Evolutionary conservation across 805 yeast genomes (phyloP).

Genomic region (Candida golubevii): DNA sequence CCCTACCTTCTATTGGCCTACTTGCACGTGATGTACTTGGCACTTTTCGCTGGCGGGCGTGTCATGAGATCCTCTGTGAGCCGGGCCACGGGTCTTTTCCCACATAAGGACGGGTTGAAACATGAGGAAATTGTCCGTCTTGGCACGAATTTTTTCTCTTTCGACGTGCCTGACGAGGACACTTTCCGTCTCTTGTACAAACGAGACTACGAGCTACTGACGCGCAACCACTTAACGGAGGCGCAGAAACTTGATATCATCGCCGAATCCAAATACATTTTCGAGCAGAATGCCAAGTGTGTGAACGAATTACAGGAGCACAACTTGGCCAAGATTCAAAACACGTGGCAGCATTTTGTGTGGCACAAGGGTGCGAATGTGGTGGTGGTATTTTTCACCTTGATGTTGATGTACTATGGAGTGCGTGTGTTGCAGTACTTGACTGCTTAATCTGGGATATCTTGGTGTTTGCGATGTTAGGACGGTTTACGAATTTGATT

Average conservation of each 20-base stretch:
- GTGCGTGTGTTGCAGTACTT: not conserved
- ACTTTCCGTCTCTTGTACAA: slow-evolving; percentile 62
- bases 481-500: too few species aligned
- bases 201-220: slow-evolving; percentile 71
- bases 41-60: slow-evolving; percentile 82
- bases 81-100: slow-evolving; percentile 68
- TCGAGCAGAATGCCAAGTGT: slow-evolving; percentile 56
- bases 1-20: slow-evolving; percentile 75
- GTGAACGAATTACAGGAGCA: slow-evolving; percentile 64
- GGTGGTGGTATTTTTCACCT: slow-evolving; percentile 24
- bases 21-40: slow-evolving; percentile 80
- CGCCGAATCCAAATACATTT: slow-evolving; percentile 62
- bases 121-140: slow-evolving; percentile 55
- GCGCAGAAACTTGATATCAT: slow-evolving; percentile 66
- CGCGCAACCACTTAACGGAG: slow-evolving; percentile 68
- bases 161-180: slow-evolving; percentile 66
- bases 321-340: slow-evolving; percentile 54
- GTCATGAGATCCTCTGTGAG: slow-evolving; percentile 63
- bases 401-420: slow-evolving; percentile 25
- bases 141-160: slow-evolving; percentile 65
- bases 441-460: not conserved
- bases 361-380: slow-evolving; percentile 45
- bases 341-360: slow-evolving; percentile 51
- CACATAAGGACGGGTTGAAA: slow-evolving; percentile 63
- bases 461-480: too few species aligned